Conservation (phyloP, 345 rosid species). For the Trapa bicornis region DNA sequence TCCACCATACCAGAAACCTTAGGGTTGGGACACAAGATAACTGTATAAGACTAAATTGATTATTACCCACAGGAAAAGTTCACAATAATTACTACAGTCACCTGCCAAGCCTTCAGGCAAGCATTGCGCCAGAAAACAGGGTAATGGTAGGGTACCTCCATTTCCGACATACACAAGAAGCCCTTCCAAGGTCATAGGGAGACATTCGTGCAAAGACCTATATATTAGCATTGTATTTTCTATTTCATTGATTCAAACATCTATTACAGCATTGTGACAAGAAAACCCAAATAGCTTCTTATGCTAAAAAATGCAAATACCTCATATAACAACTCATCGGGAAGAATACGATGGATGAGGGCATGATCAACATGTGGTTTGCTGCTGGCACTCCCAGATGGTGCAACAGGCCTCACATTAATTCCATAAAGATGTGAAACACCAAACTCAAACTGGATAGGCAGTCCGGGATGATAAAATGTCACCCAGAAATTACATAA, state of each 20-base stretch:
- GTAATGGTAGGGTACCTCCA: slow-evolving; percentile 87
- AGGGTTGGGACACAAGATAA: slow-evolving; percentile 10
- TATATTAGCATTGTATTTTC: not conserved
- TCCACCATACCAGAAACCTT: slow-evolving; percentile 69
- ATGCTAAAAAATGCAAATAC: slow-evolving; percentile 17
- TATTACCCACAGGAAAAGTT: slow-evolving; percentile 5
- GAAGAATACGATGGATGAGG: slow-evolving; percentile 64
- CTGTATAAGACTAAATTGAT: not conserved
- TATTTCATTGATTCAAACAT: not conserved
- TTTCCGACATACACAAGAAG: slow-evolving; percentile 80
- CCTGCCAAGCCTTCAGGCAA: slow-evolving; percentile 95
- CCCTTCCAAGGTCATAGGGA: slow-evolving; percentile 80
- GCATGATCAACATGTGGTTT: slow-evolving; percentile 55
- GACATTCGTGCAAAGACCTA: slow-evolving; percentile 79
- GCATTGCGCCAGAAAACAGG: slow-evolving; percentile 87
- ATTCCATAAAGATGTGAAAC: slow-evolving; percentile 75
- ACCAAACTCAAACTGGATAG: not conserved
- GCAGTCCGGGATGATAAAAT: not conserved
- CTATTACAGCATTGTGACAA: not conserved
- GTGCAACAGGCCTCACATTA: slow-evolving; percentile 74
- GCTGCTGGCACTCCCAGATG: slow-evolving; percentile 63
- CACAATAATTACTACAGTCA: slow-evolving; percentile 10
- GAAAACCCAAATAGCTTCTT: not conserved
- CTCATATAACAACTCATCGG: slow-evolving; percentile 90
- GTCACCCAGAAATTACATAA: not conserved